Percentiles rank a stretch among this genome's conserved stretches.
These are phyloP conservation scores for Hypoxylon rubiginosum DNA, from an alignment of 2,329 filamentous ascomycete genomes.

Conservation along the genomic window DNA sequence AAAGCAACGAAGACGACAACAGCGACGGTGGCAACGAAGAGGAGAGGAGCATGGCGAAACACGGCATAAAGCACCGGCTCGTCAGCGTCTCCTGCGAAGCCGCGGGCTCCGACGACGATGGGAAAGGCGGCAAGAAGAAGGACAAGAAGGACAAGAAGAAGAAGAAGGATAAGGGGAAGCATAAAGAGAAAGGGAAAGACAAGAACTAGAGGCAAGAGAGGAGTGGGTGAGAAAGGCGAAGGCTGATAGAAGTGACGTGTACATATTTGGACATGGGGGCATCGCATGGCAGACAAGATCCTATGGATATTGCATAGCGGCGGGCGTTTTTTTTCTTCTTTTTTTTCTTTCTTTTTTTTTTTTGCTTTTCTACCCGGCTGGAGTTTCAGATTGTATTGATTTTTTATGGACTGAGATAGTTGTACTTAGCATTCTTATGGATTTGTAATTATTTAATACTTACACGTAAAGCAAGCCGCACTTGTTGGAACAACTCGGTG, in stretches of 20 bases:
- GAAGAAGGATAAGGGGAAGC: slow-evolving; percentile 24
- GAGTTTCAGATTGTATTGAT: too few relatives aligned
- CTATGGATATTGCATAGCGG: slow-evolving; percentile 26
- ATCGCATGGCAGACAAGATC: neutral
- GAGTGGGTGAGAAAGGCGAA: neutral
- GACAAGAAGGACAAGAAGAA: slow-evolving; percentile 14
- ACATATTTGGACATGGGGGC: neutral
- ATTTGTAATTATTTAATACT: too few relatives aligned
- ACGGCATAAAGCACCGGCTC: slow-evolving; percentile 38
- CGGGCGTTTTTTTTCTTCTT: slow-evolving; percentile 9
- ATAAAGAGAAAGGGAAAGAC: slow-evolving; percentile 15
- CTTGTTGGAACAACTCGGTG: too few relatives aligned
- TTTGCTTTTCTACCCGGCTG: neutral
- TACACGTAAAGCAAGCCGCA: neutral
- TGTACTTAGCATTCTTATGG: neutral
- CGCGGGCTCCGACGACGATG: slow-evolving; percentile 5
- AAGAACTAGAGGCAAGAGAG: neutral
- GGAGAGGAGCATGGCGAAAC: neutral
- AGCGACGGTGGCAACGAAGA: neutral
- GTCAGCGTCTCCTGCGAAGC: slow-evolving; percentile 42
- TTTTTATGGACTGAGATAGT: neutral
- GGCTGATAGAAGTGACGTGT: neutral
- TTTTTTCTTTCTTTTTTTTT: slow-evolving; percentile 4
- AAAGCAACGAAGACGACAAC: neutral
- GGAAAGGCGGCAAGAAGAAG: slow-evolving; percentile 19